Percentiles rank a stretch among this genome's conserved stretches.
These are phyloP conservation scores for Viola pubescens DNA, from an alignment of 441 rosid species.

Conservation along the genomic window DNA sequence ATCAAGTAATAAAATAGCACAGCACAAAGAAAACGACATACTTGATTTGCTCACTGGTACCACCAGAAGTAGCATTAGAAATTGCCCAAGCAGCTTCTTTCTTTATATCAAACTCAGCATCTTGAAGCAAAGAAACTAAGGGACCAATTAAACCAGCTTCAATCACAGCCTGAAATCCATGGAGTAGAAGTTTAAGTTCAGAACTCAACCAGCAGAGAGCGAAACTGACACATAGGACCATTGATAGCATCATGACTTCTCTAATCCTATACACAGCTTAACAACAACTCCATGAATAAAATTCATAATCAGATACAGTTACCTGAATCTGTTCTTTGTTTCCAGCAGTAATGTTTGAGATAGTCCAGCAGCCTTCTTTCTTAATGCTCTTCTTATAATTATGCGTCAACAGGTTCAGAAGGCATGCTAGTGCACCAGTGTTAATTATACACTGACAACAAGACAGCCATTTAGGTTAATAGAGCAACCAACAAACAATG, in stretches of 20 bases:
- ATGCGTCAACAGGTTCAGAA: conserved; percentile 47
- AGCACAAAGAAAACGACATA: conserved; percentile 17
- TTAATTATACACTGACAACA: conserved; percentile 35
- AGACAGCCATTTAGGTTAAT: neutral
- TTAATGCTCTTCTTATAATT: conserved; percentile 67
- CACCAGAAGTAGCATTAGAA: conserved; percentile 30
- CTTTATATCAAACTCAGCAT: conserved; percentile 76
- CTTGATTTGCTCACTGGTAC: conserved; percentile 72
- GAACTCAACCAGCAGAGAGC: neutral
- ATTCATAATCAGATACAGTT: conserved; percentile 1
- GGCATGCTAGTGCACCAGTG: conserved; percentile 52
- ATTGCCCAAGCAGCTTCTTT: conserved; percentile 13
- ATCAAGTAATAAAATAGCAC: neutral
- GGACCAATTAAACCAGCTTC: conserved; percentile 50
- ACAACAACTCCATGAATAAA: neutral
- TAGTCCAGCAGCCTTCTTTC: conserved; percentile 84
- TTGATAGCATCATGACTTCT: neutral
- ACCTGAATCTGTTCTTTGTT: conserved; percentile 81
- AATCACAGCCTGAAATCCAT: conserved; percentile 45
- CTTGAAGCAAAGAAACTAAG: conserved; percentile 52
- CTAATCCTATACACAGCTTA: neutral
- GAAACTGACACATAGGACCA: neutral
- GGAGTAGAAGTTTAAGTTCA: neutral
- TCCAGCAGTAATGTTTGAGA: conserved; percentile 81
- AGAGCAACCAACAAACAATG: neutral